These are phyloP conservation scores for Flaveria robusta DNA, from an alignment of 129 eudicot species.

Conservation along the genomic window DNA sequence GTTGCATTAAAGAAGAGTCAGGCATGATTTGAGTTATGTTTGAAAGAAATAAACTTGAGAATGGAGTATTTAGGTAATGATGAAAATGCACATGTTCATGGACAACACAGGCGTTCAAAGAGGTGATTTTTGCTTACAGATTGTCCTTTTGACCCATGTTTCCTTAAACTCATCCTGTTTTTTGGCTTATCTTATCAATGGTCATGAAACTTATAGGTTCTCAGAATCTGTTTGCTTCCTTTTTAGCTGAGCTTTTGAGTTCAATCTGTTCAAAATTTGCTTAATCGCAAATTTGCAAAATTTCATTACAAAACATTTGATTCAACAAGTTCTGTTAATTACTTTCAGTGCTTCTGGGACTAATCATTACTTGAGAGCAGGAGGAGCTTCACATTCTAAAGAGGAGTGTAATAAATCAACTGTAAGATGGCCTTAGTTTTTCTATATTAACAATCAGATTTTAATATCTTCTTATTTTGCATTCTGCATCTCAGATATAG, in stretches of 20 bases:
- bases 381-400: conserved; percentile 36
- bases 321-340: conserved; percentile 11
- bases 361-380: conserved; percentile 40
- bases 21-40: conserved; percentile 29
- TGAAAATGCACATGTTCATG: conserved; percentile 38
- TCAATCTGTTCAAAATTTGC: neutral
- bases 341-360: conserved; percentile 67
- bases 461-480: neutral
- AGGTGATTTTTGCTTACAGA: conserved; percentile 41
- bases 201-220: neutral
- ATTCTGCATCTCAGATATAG: conserved; percentile 1
- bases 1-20: conserved; percentile 32
- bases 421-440: conserved; percentile 46
- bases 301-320: conserved; percentile 6
- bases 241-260: conserved; percentile 5
- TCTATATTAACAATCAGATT: neutral
- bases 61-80: conserved; percentile 52
- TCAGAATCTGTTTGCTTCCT: conserved; percentile 20
- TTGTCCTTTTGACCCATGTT: conserved; percentile 16
- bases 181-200: conserved; percentile 16
- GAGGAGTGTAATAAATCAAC: conserved; percentile 35
- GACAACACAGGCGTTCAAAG: conserved; percentile 65
- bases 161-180: conserved; percentile 1
- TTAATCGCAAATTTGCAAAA: neutral
- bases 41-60: conserved; percentile 32